Evolutionary conservation across 257 asterid species (phyloP), one percentile per base, ranked within the genome.

Genomic region (Forsythia viridissima): DNA sequence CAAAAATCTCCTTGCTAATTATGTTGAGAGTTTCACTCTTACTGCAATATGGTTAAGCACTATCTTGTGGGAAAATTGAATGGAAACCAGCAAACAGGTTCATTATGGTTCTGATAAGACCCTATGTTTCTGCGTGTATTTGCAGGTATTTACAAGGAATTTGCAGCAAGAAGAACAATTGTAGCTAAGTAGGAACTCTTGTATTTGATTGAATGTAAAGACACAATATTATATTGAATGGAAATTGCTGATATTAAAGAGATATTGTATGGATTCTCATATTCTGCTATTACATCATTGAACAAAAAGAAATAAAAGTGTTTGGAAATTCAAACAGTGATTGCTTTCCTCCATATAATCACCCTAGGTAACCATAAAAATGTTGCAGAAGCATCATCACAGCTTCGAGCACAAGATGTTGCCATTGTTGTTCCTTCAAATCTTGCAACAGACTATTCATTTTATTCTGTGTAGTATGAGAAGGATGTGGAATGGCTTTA

Each of bases 301-400:
- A 24, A 24, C 24, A 24, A 24, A 0, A 24, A 24, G 24, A 24
- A 24, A 24, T 24, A 24, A 24, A 24, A 24, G 24, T 24, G 0
- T 24, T 24, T 24, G 24, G 24, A 24, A 24, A 24, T 24, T 24
- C 24, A 24, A 24, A 89, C 91, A 70, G 20, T 87, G 82, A 72
- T 91, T 76, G 97, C 97, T 10, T 59, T 91, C 70, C 80, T 84
- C 46, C 94, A 92, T 91, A 91, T 87, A 88, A 73, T 82, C 82
- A 76, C 84, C 77, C 89, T 57, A 34, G 97, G 88, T 72, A 83
- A 51, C 70, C 90, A 85, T 89, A 79, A 80, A 73, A 90, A 89
- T 80, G 52, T 88, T 51, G 73, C 80, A 44, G 94, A 91, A 87
- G 76, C 87, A 16, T 74, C 85, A 72, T 71, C 81, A 16, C 85